Conservation (phyloP, 192 early-diverging fungal genomes). For the Mycoemilia scoparia region DNA sequence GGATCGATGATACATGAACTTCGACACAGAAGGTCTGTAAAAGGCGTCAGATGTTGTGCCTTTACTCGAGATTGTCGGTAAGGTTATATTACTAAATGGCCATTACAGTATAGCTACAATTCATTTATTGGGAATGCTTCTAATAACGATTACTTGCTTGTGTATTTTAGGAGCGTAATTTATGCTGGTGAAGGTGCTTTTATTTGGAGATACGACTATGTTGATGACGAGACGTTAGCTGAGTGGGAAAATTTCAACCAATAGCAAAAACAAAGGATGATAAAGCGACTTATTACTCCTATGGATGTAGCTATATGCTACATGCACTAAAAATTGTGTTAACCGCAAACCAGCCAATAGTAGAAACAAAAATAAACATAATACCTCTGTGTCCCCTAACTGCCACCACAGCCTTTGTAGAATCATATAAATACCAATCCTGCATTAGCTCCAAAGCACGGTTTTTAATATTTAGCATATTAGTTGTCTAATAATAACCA, state of each 20-base stretch:
- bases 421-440: too few relatives aligned
- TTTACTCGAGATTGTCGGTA: conserved; percentile 61
- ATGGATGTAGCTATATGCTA: too few relatives aligned
- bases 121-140: background rate
- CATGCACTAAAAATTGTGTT: too few relatives aligned
- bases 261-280: too few relatives aligned
- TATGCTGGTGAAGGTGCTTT: conserved; percentile 59
- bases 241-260: conserved; percentile 43
- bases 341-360: too few relatives aligned
- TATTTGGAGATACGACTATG: conserved; percentile 71
- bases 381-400: too few relatives aligned
- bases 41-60: conserved; percentile 57
- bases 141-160: background rate
- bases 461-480: too few relatives aligned
- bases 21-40: conserved; percentile 55
- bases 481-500: too few relatives aligned
- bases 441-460: too few relatives aligned
- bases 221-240: conserved; percentile 48
- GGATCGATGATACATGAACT: conserved; percentile 45
- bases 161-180: conserved; percentile 50
- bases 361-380: too few relatives aligned
- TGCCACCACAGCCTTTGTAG: too few relatives aligned
- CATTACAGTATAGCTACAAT: background rate
- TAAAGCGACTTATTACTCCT: too few relatives aligned
- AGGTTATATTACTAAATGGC: conserved; percentile 1